Conservation (phyloP, 2,329 filamentous ascomycete genomes). For the Colletotrichum tamarilloi region DNA sequence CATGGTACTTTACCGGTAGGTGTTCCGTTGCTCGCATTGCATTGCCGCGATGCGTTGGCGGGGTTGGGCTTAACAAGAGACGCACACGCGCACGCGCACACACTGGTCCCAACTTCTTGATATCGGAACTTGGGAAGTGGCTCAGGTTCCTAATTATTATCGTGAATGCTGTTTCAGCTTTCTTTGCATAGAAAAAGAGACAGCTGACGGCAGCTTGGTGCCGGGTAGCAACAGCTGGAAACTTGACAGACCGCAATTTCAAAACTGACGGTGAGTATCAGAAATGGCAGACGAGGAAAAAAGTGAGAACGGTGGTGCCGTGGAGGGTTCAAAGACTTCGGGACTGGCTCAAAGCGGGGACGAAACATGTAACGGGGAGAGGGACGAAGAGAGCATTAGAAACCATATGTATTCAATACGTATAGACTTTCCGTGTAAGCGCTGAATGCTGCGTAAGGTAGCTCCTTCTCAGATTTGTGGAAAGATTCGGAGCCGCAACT, state of each 20-base stretch:
- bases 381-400: neutral
- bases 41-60: slow-evolving; percentile 22
- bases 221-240: neutral
- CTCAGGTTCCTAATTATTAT: slow-evolving; percentile 26
- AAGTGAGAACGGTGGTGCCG: neutral
- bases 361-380: neutral
- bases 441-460: neutral
- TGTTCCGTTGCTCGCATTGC: slow-evolving; percentile 23
- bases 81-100: neutral
- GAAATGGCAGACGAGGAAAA: neutral
- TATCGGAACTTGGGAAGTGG: neutral
- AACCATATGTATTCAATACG: neutral
- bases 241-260: neutral
- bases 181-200: neutral
- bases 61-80: neutral
- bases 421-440: slow-evolving; percentile 21
- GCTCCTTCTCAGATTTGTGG: slow-evolving; percentile 2
- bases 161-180: slow-evolving; percentile 26
- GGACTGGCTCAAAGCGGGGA: neutral
- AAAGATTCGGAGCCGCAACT: neutral
- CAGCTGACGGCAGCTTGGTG: neutral
- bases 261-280: neutral
- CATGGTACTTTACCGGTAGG: slow-evolving; percentile 11
- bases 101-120: neutral
- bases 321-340: neutral